Evolutionary conservation across 2,329 filamentous ascomycete species (phyloP).

Genomic region (Ascochyta pisi): DNA sequence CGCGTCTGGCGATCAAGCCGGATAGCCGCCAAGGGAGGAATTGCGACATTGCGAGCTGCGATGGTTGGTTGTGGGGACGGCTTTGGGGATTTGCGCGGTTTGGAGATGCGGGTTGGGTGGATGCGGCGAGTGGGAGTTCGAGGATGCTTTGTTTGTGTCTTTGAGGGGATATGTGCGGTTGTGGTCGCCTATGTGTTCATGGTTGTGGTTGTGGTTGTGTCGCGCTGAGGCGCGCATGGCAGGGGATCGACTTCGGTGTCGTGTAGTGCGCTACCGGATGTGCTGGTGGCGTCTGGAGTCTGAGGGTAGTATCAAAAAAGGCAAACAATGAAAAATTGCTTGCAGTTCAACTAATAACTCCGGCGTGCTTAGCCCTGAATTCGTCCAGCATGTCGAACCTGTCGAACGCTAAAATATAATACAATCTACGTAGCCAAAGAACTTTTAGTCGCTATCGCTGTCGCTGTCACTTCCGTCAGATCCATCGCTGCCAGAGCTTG

Average conservation of each 20-base stretch:
- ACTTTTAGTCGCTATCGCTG: conserved; percentile 20
- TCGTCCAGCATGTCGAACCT: not conserved
- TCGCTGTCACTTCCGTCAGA: conserved; percentile 21
- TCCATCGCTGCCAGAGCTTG: conserved; percentile 6
- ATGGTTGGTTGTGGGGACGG: too few species aligned
- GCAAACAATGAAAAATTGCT: not conserved
- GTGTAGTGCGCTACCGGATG: not conserved
- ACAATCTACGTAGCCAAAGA: not conserved
- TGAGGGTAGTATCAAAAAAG: not conserved
- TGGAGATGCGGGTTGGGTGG: too few species aligned
- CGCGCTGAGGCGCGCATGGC: conserved; percentile 8
- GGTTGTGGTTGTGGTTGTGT: too few species aligned
- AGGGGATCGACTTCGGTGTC: conserved; percentile 19
- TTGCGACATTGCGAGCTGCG: not conserved
- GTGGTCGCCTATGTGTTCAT: too few species aligned
- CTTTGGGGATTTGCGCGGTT: too few species aligned
- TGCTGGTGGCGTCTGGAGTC: not conserved
- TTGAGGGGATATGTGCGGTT: too few species aligned
- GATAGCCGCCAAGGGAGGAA: not conserved
- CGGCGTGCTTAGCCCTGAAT: not conserved
- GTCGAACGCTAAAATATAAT: not conserved
- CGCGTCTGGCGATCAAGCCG: not conserved
- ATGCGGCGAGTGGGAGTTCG: too few species aligned
- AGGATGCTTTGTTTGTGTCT: too few species aligned
- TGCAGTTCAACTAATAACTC: not conserved